Conservation (phyloP, 352 stramenopile genomes). For the Phytophthora pistaciae region DNA sequence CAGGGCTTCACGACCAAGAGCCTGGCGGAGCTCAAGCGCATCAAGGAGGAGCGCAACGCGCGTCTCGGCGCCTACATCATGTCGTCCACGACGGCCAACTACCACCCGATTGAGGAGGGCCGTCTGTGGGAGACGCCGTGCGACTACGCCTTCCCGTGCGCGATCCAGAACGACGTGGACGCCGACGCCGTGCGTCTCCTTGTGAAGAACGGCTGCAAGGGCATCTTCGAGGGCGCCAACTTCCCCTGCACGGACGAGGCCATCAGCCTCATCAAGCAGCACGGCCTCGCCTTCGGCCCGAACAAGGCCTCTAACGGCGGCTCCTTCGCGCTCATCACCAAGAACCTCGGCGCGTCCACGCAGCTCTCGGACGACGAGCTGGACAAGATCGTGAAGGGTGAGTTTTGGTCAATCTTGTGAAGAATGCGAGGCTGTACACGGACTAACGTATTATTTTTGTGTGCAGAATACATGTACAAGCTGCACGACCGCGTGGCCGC, state of each 20-base stretch:
- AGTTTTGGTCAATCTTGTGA: neutral
- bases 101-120: slow-evolving; percentile 81
- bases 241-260: slow-evolving; percentile 85
- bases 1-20: slow-evolving; percentile 85
- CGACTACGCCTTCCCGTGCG: slow-evolving; percentile 97
- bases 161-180: slow-evolving; percentile 95
- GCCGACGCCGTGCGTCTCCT: slow-evolving; percentile 73
- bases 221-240: slow-evolving; percentile 89
- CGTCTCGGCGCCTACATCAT: slow-evolving; percentile 90
- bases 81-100: slow-evolving; percentile 89
- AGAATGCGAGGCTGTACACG: neutral
- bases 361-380: slow-evolving; percentile 69
- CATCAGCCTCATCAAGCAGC: slow-evolving; percentile 86
- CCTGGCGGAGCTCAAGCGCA: slow-evolving; percentile 76
- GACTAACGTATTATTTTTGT: neutral
- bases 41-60: slow-evolving; percentile 86
- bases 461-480: slow-evolving; percentile 81
- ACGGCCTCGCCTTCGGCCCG: slow-evolving; percentile 82
- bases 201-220: slow-evolving; percentile 91
- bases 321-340: slow-evolving; percentile 77
- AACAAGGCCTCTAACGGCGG: slow-evolving; percentile 89
- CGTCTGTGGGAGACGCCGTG: slow-evolving; percentile 92
- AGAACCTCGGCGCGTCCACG: slow-evolving; percentile 58
- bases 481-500: slow-evolving; percentile 78
- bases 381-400: slow-evolving; percentile 80